Evolutionary conservation across 805 yeast genomes (phyloP), one percentile per base, ranked within the genome.

Genomic region (Maudiozyma barnettii): DNA sequence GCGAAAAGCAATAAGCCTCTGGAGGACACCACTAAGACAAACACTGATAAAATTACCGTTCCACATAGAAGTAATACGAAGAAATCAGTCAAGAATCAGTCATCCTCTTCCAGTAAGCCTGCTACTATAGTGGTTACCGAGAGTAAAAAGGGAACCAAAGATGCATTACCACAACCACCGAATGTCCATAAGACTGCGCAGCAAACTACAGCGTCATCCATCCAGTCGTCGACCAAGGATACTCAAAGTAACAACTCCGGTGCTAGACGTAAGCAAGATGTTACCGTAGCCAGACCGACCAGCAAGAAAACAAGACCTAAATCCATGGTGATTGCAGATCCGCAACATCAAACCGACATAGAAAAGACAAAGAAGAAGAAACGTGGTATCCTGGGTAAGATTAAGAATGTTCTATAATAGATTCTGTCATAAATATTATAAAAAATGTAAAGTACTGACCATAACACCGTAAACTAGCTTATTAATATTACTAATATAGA

Each of bases 341-440:
- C 30, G 10, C 30, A 26, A 26, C 36, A 33, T 10, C 14, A 13
- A 6, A 19, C 33, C 1, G 26, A 30, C 8, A 7, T 7, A 5
- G 13, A 29, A 8, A 41, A 31, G 30, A 14, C 33, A 9, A 31
- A 41, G 44, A 54, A 52, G 29, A 56, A 57, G 47, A 51, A 46
- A 14, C 53, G 29, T 16, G 29, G 59, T 29, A 45, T 59, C 16
- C 46, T 59, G 9, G 53, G 54, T 38, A 59, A 55, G 41, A 39
- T 57, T 18, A 59, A 54, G 50, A 54, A 33, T 14, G 36, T 33
- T 16, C 36, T 33, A 33, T 33, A 33, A 31, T 14, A 14, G 19
- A 14, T 16, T n/a, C 19, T 6, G 7, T 16, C 16, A 31, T n/a
- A n/a, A 31, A 8, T n/a, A 14, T 33, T 14, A 33, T 1, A 33